Evolutionary conservation across 1,139 yeast genomes (phyloP).

Genomic region (Hyphopichia wangnamkhiaoensis): DNA sequence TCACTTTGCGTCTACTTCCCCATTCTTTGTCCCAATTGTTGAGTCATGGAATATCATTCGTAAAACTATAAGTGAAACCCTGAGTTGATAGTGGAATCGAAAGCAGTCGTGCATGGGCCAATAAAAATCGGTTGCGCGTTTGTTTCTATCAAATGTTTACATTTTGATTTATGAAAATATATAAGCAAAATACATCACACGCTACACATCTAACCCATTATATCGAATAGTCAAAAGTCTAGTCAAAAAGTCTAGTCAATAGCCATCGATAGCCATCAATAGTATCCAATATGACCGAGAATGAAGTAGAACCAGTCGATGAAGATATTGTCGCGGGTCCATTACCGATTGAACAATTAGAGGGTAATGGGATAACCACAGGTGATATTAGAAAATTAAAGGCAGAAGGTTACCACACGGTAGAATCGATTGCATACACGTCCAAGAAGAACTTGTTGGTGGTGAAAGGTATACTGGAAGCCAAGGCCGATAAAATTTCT

Average conservation of each 20-base stretch:
- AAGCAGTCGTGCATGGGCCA: too few species aligned
- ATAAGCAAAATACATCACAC: too few species aligned
- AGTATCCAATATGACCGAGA: slow-evolving; percentile 13
- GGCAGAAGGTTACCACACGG: slow-evolving; percentile 86
- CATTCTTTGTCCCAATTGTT: too few species aligned
- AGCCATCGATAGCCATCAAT: too few species aligned
- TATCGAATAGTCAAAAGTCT: neutral
- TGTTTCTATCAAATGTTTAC: too few species aligned
- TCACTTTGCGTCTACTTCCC: too few species aligned
- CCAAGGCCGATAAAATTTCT: slow-evolving; percentile 85
- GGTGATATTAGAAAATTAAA: slow-evolving; percentile 78
- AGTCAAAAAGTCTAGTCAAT: neutral
- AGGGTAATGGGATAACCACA: slow-evolving; percentile 85
- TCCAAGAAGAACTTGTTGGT: slow-evolving; percentile 72
- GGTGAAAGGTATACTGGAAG: slow-evolving; percentile 93
- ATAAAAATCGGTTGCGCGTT: too few species aligned
- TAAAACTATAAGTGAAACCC: too few species aligned
- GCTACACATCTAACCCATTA: neutral
- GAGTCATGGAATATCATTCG: too few species aligned
- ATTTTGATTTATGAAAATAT: too few species aligned
- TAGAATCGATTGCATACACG: slow-evolving; percentile 88
- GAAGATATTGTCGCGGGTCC: slow-evolving; percentile 45
- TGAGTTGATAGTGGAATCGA: too few species aligned
- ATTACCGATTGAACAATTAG: slow-evolving; percentile 46
- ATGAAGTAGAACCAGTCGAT: slow-evolving; percentile 14